Conservation (phyloP, 2,329 filamentous ascomycete species). For the Coniochaeta pulveracea region DNA sequence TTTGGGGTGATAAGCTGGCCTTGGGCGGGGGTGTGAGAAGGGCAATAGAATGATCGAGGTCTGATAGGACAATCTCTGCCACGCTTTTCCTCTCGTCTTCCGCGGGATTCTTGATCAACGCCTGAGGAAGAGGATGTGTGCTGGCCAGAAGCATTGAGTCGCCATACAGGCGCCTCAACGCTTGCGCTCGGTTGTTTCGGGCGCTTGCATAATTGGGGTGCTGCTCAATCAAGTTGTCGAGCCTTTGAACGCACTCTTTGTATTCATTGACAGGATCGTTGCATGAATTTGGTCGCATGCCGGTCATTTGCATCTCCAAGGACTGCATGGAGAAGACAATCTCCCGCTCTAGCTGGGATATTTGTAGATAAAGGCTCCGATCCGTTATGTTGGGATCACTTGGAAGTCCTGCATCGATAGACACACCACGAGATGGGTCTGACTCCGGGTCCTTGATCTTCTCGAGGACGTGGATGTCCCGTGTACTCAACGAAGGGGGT, state of each 20-base stretch:
- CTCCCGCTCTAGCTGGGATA: slow-evolving; percentile 38
- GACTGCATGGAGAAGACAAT: slow-evolving; percentile 44
- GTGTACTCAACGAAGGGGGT: slow-evolving; percentile 35
- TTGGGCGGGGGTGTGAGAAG: slow-evolving; percentile 42
- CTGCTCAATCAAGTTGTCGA: slow-evolving; percentile 44
- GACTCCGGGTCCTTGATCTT: slow-evolving; percentile 59
- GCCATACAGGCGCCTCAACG: slow-evolving; percentile 49
- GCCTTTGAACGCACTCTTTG: slow-evolving; percentile 29
- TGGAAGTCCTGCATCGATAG: slow-evolving; percentile 41
- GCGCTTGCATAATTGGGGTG: slow-evolving; percentile 60
- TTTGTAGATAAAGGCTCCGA: slow-evolving; percentile 32
- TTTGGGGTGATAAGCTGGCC: slow-evolving; percentile 48
- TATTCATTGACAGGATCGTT: slow-evolving; percentile 32
- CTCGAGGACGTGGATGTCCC: slow-evolving; percentile 50
- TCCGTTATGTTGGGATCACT: slow-evolving; percentile 48
- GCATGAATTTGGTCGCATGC: slow-evolving; percentile 21
- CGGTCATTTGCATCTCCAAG: slow-evolving; percentile 40
- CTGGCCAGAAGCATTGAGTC: slow-evolving; percentile 41
- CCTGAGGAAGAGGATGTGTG: slow-evolving; percentile 23
- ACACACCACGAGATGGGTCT: slow-evolving; percentile 39
- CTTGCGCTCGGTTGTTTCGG: slow-evolving; percentile 65
- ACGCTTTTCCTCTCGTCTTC: slow-evolving; percentile 24
- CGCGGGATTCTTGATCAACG: slow-evolving; percentile 26
- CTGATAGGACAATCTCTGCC: slow-evolving; percentile 31
- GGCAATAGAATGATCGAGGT: slow-evolving; percentile 46